Conservation (phyloP, 768 basidiomycete genomes). For the Tylopilus cervinicoccineus region DNA sequence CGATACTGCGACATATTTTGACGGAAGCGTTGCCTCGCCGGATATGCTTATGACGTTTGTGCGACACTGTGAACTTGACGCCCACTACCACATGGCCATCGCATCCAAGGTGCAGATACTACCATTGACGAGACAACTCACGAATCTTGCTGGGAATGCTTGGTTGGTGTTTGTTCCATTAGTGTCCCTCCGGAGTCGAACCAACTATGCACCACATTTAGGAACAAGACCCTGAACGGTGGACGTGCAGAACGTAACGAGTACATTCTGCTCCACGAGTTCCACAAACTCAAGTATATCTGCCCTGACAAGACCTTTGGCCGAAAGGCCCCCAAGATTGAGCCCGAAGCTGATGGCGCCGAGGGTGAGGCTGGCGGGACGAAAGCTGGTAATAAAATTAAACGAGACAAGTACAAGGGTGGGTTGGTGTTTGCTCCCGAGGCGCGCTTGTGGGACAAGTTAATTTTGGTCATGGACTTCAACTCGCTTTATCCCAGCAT, state of each 20-base stretch:
- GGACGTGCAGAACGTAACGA: conserved; percentile 99
- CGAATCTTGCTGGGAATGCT: conserved; percentile 93
- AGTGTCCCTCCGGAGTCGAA: background rate
- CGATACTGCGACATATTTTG: conserved; percentile 88
- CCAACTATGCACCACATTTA: conserved; percentile 26
- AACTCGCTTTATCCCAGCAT: conserved; percentile 99
- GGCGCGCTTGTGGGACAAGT: conserved; percentile 93
- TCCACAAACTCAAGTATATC: conserved; percentile 92
- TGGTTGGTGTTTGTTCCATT: conserved; percentile 54
- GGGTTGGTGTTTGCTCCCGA: conserved; percentile 98
- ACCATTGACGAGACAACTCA: conserved; percentile 88
- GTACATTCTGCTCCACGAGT: conserved; percentile 97
- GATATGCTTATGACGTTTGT: conserved; percentile 83
- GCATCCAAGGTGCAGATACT: conserved; percentile 90
- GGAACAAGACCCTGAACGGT: conserved; percentile 96
- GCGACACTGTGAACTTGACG: conserved; percentile 91
- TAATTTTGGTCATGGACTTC: conserved; percentile 99
- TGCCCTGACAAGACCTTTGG: conserved; percentile 93
- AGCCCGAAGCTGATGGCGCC: conserved; percentile 51
- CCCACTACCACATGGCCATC: conserved; percentile 97
- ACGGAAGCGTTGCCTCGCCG: conserved; percentile 72
- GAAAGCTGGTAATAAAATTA: conserved; percentile 63
- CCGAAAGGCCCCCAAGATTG: conserved; percentile 58
- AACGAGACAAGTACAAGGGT: conserved; percentile 96
- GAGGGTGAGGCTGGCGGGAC: conserved; percentile 41